These are phyloP conservation scores for Plasmopara viticola DNA, from an alignment of 352 stramenopile species.

Conservation along the genomic window DNA sequence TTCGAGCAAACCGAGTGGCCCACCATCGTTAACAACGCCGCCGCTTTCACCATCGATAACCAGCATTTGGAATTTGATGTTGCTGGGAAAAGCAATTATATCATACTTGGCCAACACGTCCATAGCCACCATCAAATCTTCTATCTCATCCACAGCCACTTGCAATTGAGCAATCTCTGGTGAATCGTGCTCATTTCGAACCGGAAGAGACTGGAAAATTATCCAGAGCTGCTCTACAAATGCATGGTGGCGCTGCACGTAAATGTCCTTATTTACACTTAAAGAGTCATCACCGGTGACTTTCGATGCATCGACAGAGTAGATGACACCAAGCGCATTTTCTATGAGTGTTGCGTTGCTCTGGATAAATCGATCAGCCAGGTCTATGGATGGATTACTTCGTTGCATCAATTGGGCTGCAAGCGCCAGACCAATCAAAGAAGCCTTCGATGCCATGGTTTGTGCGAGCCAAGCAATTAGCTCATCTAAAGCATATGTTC, in stretches of 20 bases:
- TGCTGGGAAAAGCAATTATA: slow-evolving; percentile 15
- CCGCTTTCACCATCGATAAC: slow-evolving; percentile 18
- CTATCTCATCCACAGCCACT: slow-evolving; percentile 63
- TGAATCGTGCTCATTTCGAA: slow-evolving; percentile 49
- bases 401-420: slow-evolving; percentile 51
- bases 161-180: slow-evolving; percentile 52
- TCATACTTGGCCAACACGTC: slow-evolving; percentile 59
- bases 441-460: slow-evolving; percentile 24
- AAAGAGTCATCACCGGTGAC: slow-evolving; percentile 12
- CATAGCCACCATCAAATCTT: slow-evolving; percentile 67
- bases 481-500: slow-evolving; percentile 39
- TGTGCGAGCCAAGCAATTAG: slow-evolving; percentile 45
- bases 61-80: slow-evolving; percentile 39
- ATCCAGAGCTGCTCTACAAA: slow-evolving; percentile 61
- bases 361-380: slow-evolving; percentile 52
- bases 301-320: slow-evolving; percentile 19
- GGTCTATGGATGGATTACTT: slow-evolving; percentile 49
- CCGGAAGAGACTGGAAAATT: slow-evolving; percentile 70
- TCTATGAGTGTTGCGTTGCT: slow-evolving; percentile 42
- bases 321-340: slow-evolving; percentile 53
- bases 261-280: slow-evolving; percentile 12
- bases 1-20: slow-evolving; percentile 32
- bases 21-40: slow-evolving; percentile 6
- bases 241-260: slow-evolving; percentile 17
- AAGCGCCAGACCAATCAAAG: slow-evolving; percentile 32